Evolutionary conservation across 305 asterid genomes (phyloP).

Genomic region (Striga hermonthica): DNA sequence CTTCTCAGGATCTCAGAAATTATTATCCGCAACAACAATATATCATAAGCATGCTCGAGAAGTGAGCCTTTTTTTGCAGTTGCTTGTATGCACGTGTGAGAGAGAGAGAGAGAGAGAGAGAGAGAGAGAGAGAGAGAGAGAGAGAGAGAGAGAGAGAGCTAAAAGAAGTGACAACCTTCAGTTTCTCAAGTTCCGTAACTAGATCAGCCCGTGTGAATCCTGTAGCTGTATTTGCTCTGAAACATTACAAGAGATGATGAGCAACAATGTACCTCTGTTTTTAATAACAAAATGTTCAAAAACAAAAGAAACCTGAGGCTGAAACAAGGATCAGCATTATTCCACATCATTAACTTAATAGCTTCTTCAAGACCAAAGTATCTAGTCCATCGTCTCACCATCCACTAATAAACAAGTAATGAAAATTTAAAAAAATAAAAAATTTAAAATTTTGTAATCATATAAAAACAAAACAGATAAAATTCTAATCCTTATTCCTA

Average conservation of each 20-base stretch:
- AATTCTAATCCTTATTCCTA: conserved; percentile 2
- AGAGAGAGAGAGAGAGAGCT: conserved; percentile 2
- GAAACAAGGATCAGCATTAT: conserved; percentile 74
- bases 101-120: conserved; percentile 9
- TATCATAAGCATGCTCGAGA: conserved; percentile 14
- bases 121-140: not conserved
- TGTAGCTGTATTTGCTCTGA: conserved; percentile 74
- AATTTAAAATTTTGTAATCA: conserved; percentile 12
- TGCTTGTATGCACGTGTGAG: not conserved
- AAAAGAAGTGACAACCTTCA: conserved; percentile 49
- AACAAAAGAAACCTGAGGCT: conserved; percentile 65
- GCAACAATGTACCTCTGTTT: conserved; percentile 28
- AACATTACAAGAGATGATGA: conserved; percentile 33
- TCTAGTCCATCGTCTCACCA: conserved; percentile 92
- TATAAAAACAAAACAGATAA: conserved; percentile 16
- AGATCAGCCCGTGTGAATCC: conserved; percentile 74
- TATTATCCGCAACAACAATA: too few relatives aligned
- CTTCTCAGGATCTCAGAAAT: conserved; percentile 7
- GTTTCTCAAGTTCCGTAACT: conserved; percentile 49
- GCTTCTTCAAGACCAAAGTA: conserved; percentile 72
- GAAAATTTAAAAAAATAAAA: conserved; percentile 15
- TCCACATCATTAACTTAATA: conserved; percentile 78
- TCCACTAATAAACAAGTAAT: conserved; percentile 59
- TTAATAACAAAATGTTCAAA: conserved; percentile 17
- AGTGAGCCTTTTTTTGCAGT: not conserved